Conservation (phyloP, 1,284 basidiomycete genomes). For the Puccinia horiana region DNA sequence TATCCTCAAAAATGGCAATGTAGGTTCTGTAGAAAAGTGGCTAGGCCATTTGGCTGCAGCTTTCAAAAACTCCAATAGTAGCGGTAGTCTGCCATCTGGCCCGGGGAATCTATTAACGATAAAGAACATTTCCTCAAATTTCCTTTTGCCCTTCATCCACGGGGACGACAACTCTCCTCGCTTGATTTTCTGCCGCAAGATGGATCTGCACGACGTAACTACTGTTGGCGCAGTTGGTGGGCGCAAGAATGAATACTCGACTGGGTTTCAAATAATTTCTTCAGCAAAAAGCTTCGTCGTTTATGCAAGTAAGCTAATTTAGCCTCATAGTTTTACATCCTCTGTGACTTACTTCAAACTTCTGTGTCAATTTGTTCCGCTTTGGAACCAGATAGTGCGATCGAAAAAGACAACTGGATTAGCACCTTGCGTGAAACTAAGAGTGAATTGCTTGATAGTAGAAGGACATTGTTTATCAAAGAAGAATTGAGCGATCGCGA, state of each 20-base stretch:
- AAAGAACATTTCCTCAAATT: constrained; percentile 19
- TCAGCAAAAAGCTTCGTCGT: constrained; percentile 69
- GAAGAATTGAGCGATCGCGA: constrained; percentile 71
- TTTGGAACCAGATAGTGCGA: constrained; percentile 64
- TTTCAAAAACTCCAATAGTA: neutral
- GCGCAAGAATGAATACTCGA: neutral
- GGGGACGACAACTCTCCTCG: constrained; percentile 41
- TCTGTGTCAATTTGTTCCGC: neutral
- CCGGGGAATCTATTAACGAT: neutral
- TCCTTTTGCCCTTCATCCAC: constrained; percentile 12
- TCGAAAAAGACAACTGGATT: constrained; percentile 72
- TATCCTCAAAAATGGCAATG: constrained; percentile 10
- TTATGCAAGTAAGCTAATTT: constrained; percentile 66
- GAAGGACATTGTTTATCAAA: constrained; percentile 57
- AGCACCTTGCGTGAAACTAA: constrained; percentile 72
- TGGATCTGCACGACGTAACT: constrained; percentile 31
- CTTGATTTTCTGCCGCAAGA: constrained; percentile 40
- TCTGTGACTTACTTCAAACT: neutral
- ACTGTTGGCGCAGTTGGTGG: constrained; percentile 30
- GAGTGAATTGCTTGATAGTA: constrained; percentile 64
- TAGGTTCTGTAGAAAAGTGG: constrained; percentile 41
- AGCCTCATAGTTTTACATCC: constrained; percentile 8
- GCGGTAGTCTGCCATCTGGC: neutral
- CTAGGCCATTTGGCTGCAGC: constrained; percentile 1
- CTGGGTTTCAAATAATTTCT: constrained; percentile 40